Evolutionary conservation across 2,329 filamentous ascomycete species (phyloP).

Genomic region (Capronia americana): DNA sequence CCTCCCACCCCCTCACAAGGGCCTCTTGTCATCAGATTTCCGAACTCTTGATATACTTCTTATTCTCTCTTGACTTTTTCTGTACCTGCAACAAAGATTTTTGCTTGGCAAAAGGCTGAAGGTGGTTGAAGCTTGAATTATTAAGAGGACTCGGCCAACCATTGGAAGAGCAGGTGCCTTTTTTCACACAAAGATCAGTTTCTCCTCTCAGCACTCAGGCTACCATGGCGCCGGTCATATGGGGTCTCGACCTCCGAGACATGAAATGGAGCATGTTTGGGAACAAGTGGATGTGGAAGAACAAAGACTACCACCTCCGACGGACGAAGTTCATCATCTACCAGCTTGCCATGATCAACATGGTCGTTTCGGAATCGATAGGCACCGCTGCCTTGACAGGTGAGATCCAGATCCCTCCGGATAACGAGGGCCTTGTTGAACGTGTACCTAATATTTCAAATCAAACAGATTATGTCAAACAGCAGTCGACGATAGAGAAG

Average conservation of each 20-base stretch:
- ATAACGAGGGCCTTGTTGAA: not conserved
- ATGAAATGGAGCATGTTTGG: slow-evolving; percentile 66
- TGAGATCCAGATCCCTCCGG: slow-evolving; percentile 42
- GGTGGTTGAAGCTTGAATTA: not conserved
- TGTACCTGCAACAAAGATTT: not conserved
- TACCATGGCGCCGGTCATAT: slow-evolving; percentile 56
- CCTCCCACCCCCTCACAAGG: slow-evolving; percentile 1
- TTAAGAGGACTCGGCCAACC: not conserved
- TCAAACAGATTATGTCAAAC: slow-evolving; percentile 59
- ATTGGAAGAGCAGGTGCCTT: slow-evolving; percentile 1
- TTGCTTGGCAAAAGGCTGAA: not conserved
- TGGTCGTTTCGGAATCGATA: slow-evolving; percentile 62
- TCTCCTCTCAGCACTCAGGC: not conserved
- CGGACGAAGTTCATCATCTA: slow-evolving; percentile 66
- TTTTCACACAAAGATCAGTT: not conserved
- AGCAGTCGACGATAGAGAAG: slow-evolving; percentile 56
- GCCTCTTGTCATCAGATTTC: slow-evolving; percentile 16
- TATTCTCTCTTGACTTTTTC: slow-evolving; percentile 8
- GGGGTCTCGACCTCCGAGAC: slow-evolving; percentile 63
- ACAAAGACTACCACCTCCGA: slow-evolving; percentile 60
- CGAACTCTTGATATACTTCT: slow-evolving; percentile 4
- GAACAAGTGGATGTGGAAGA: slow-evolving; percentile 62
- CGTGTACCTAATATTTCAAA: slow-evolving; percentile 2
- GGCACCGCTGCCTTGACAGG: slow-evolving; percentile 63
- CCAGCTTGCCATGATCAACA: slow-evolving; percentile 64